phyloP scores from a whole-genome alignment of 2,329 filamentous ascomycete genomes.

The Penicillium griseofulvum region DNA sequence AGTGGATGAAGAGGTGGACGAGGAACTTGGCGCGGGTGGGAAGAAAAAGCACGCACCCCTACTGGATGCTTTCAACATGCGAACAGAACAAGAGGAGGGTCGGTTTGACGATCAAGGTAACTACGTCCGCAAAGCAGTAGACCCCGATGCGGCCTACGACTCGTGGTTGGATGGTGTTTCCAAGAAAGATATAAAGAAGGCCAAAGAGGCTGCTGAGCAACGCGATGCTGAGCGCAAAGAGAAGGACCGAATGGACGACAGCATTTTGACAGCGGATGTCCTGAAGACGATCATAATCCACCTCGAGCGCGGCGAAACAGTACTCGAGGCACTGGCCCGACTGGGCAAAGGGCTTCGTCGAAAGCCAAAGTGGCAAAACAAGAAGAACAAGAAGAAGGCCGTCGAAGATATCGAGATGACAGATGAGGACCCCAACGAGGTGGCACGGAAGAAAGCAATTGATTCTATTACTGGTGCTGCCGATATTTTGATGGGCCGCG shows the following conservation, averaged over 20 bases:
- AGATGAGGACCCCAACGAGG: slow-evolving; percentile 66
- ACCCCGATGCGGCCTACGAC: slow-evolving; percentile 88
- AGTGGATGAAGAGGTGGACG: slow-evolving; percentile 73
- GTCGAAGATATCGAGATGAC: slow-evolving; percentile 68
- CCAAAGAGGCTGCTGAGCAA: slow-evolving; percentile 82
- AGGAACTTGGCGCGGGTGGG: slow-evolving; percentile 84
- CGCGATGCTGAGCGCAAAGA: slow-evolving; percentile 73
- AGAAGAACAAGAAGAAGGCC: slow-evolving; percentile 49
- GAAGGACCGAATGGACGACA: slow-evolving; percentile 71
- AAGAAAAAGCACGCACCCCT: slow-evolving; percentile 92
- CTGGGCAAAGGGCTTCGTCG: slow-evolving; percentile 65
- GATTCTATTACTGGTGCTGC: slow-evolving; percentile 84
- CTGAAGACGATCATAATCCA: slow-evolving; percentile 69
- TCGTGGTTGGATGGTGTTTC: slow-evolving; percentile 87
- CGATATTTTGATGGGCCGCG: slow-evolving; percentile 78
- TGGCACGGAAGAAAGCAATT: slow-evolving; percentile 68
- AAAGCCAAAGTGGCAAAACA: slow-evolving; percentile 62
- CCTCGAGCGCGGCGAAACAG: slow-evolving; percentile 78
- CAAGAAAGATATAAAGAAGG: slow-evolving; percentile 88
- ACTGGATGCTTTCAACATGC: slow-evolving; percentile 95
- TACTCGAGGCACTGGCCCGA: slow-evolving; percentile 80
- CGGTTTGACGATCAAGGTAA: slow-evolving; percentile 89
- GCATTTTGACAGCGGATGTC: slow-evolving; percentile 68
- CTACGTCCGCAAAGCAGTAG: slow-evolving; percentile 81
- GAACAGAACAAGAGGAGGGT: slow-evolving; percentile 84